Percentiles rank a stretch among this genome's conserved stretches.
Evolutionary conservation across 2,329 filamentous ascomycete genomes (phyloP).

Genomic region (Dothideomycetidae sp.): DNA sequence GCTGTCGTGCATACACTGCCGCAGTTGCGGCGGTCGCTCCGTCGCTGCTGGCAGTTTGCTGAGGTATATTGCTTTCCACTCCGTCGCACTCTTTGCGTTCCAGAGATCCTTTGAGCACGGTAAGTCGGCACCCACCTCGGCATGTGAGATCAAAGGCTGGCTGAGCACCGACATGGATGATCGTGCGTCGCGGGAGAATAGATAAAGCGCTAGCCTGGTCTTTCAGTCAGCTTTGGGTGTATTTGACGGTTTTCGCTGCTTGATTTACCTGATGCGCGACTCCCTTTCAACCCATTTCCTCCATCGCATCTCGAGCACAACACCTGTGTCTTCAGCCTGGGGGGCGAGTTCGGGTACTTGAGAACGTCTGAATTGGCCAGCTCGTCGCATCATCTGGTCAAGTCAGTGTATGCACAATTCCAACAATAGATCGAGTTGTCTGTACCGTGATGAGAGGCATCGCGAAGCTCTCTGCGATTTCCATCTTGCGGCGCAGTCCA

Average conservation of each 20-base stretch:
- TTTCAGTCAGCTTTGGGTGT: neutral
- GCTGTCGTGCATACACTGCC: slow-evolving; percentile 44
- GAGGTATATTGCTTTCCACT: slow-evolving; percentile 51
- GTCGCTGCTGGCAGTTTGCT: slow-evolving; percentile 34
- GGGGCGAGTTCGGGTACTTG: slow-evolving; percentile 31
- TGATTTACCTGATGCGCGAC: slow-evolving; percentile 46
- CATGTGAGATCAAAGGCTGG: slow-evolving; percentile 52
- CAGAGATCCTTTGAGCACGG: slow-evolving; percentile 50
- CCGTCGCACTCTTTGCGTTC: slow-evolving; percentile 46
- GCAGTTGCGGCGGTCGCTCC: slow-evolving; percentile 41
- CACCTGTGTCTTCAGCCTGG: slow-evolving; percentile 40
- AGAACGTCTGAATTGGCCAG: slow-evolving; percentile 41
- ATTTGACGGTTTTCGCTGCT: neutral
- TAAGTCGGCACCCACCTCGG: slow-evolving; percentile 51
- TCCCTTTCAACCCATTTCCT: slow-evolving; percentile 46
- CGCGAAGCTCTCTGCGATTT: slow-evolving; percentile 44
- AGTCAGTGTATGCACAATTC: neutral
- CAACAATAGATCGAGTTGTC: neutral
- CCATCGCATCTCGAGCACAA: slow-evolving; percentile 52
- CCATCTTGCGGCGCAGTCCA: slow-evolving; percentile 44
- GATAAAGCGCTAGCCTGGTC: slow-evolving; percentile 41
- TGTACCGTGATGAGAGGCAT: slow-evolving; percentile 36
- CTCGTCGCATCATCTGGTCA: slow-evolving; percentile 33
- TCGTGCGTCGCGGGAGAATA: slow-evolving; percentile 51
- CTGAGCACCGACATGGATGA: slow-evolving; percentile 52